Conservation (phyloP, 805 yeast species). For the Candida pini region DNA sequence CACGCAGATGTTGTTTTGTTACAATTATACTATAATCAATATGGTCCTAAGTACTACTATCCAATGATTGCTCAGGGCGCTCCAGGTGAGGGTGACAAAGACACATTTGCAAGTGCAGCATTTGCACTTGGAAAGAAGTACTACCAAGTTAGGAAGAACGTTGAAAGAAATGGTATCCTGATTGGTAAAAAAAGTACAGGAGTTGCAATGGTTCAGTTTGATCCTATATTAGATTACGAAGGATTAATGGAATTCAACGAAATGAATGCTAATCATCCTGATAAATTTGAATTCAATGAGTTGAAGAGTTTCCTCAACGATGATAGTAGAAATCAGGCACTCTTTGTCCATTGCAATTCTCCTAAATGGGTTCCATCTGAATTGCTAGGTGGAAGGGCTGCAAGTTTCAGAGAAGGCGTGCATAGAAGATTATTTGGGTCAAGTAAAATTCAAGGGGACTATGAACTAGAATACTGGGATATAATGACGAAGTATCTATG, state of each 20-base stretch:
- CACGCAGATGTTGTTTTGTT: conserved; percentile 51
- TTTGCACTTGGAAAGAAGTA: conserved; percentile 40
- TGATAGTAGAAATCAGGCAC: conserved; percentile 11
- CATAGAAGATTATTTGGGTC: conserved; percentile 12
- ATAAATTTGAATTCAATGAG: conserved; percentile 9
- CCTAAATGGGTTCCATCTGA: conserved; percentile 45
- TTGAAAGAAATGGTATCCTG: conserved; percentile 41
- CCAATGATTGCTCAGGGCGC: conserved; percentile 53
- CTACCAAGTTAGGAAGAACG: conserved; percentile 50
- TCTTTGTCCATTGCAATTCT: conserved; percentile 38
- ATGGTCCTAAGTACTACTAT: conserved; percentile 55
- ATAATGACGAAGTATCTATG: conserved; percentile 19
- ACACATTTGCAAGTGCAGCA: conserved; percentile 70
- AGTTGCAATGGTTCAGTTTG: conserved; percentile 45
- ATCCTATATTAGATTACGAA: conserved; percentile 35
- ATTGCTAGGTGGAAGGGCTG: conserved; percentile 23
- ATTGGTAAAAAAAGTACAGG: conserved; percentile 32
- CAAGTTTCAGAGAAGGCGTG: conserved; percentile 5
- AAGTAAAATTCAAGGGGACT: conserved; percentile 10
- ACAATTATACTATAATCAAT: conserved; percentile 54
- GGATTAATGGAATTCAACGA: conserved; percentile 15
- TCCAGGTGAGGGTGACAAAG: conserved; percentile 78
- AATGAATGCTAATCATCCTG: conserved; percentile 13
- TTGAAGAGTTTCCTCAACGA: conserved; percentile 18
- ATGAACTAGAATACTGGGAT: conserved; percentile 17